These are phyloP conservation scores for Zasmidium angulare DNA, from an alignment of 2,329 filamentous ascomycete species.

Conservation along the genomic window DNA sequence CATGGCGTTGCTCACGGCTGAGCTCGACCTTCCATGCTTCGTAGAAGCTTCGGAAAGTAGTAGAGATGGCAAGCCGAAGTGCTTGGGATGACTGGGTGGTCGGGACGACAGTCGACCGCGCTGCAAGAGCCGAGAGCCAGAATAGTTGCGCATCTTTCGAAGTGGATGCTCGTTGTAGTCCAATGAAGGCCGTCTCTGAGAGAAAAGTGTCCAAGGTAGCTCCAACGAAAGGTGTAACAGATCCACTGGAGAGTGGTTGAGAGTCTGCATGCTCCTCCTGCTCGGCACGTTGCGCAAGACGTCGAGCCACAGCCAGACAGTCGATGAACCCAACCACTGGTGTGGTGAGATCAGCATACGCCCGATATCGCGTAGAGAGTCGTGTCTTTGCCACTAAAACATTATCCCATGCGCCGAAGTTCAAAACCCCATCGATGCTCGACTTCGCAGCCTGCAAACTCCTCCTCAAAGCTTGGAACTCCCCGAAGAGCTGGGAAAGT, in stretches of 20 bases:
- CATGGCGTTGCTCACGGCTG: constrained; percentile 71
- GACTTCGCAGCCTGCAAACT: constrained; percentile 18
- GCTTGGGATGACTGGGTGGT: constrained; percentile 10
- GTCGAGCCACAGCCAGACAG: constrained; percentile 55
- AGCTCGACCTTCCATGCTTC: constrained; percentile 77
- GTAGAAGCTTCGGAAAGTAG: constrained; percentile 71
- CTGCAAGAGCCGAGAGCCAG: constrained; percentile 24
- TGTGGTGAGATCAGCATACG: constrained; percentile 81
- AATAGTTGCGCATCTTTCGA: constrained; percentile 25
- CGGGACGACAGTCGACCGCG: constrained; percentile 16
- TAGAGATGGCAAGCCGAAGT: constrained; percentile 55
- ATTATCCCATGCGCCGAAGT: constrained; percentile 29
- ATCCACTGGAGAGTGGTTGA: neutral
- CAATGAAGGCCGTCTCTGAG: constrained; percentile 24
- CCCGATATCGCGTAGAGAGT: constrained; percentile 67
- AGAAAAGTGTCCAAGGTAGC: constrained; percentile 22
- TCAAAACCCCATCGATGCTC: neutral
- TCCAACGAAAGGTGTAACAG: constrained; percentile 25
- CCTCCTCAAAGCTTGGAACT: constrained; percentile 56
- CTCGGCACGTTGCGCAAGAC: constrained; percentile 12
- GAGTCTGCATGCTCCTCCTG: neutral
- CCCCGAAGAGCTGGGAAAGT: constrained; percentile 71
- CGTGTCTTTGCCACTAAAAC: constrained; percentile 65
- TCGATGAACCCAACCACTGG: constrained; percentile 78
- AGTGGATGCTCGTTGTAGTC: constrained; percentile 11